Percentiles rank a stretch among this genome's conserved stretches.
Evolutionary conservation across 768 basidiomycete genomes (phyloP).

Genomic region (Tulasnella sp.): DNA sequence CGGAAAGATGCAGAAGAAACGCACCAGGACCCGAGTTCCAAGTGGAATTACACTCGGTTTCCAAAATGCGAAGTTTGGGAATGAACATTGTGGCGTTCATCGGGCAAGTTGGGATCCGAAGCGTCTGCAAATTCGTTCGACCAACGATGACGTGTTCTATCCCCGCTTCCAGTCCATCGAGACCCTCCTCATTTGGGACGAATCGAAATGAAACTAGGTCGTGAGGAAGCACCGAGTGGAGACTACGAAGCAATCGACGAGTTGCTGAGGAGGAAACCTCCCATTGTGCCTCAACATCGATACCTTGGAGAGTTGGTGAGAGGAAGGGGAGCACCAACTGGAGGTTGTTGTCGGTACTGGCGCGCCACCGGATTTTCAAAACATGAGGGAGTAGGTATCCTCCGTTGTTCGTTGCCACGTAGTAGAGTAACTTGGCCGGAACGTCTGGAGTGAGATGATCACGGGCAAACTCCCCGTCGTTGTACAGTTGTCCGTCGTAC

Average conservation of each 20-base stretch:
- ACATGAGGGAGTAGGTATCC: not conserved
- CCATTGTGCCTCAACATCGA: not conserved
- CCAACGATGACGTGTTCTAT: not conserved
- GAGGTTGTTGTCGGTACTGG: not conserved
- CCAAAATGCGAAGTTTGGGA: not conserved
- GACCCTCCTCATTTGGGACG: not conserved
- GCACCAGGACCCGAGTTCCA: not conserved
- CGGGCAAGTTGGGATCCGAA: not conserved
- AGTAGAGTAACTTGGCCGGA: not conserved
- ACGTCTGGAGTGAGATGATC: not conserved
- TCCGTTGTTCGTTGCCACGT: not conserved
- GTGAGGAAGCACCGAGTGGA: not conserved
- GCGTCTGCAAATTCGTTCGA: not conserved
- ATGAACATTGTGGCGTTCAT: not conserved
- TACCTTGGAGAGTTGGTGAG: not conserved
- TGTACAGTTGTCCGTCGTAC: not conserved
- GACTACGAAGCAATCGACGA: not conserved
- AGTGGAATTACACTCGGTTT: not conserved
- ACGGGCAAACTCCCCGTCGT: too few relatives aligned
- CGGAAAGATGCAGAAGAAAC: not conserved
- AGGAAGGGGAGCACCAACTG: not conserved
- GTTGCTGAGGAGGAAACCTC: not conserved
- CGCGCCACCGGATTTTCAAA: not conserved
- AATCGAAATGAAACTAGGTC: not conserved
- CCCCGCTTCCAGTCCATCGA: not conserved